Base-by-base conservation (phyloP, 1,139 yeast genomes). In the Hemisphaericaspora xylofermentans region DNA sequence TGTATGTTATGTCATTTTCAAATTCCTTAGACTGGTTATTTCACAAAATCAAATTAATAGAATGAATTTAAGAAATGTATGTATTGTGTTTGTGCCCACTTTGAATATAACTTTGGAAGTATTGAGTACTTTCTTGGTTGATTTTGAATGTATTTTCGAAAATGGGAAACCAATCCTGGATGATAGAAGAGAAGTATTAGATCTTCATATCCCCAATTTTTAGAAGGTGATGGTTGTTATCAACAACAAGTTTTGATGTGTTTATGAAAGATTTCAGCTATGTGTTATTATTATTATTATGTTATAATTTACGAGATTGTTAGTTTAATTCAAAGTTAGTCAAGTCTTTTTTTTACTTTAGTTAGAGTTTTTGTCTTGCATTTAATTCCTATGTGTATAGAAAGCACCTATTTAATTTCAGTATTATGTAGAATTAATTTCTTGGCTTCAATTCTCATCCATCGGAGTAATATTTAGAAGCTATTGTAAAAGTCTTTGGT, bases 21-120 rank as follows among this genome's bases (percentile, higher is more conserved):
- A 76, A 46, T 82, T 87, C 49, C 66, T 93, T 56, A 68, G 74
- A 31, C 76, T 79, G 49, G 86, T 91, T 36, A 76, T 85, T 40
- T 73, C 77, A 32, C 78, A 85, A 53, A 74, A 74, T 47, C 77
- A 78, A 22, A 63, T 71, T 46, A 93, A 93, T 66, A 82, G 89
- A 61, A 93, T 93, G 98, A 86, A 84, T 47, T 61, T 83, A 47
- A 69, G 84, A 45, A 88, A 88, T 56, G 66, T 88, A 39, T 83
- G 93, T 54, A 88, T 88, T 57, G 95, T 88, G 15, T 86, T 88
- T 61, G 87, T 91, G 4, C 95, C 95, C 3, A 87, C 96, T 1
- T 68, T 88, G 48, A 84, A 84, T 50, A 71, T 88, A 32, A 81
- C 95, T 0, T 70, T 82, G 15, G 83, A 80, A 40, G 76, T 86